Evolutionary conservation across 2,329 filamentous ascomycete genomes (phyloP), one percentile per base, ranked within the genome.

Genomic region (Clarireedia homoeocarpa): DNA sequence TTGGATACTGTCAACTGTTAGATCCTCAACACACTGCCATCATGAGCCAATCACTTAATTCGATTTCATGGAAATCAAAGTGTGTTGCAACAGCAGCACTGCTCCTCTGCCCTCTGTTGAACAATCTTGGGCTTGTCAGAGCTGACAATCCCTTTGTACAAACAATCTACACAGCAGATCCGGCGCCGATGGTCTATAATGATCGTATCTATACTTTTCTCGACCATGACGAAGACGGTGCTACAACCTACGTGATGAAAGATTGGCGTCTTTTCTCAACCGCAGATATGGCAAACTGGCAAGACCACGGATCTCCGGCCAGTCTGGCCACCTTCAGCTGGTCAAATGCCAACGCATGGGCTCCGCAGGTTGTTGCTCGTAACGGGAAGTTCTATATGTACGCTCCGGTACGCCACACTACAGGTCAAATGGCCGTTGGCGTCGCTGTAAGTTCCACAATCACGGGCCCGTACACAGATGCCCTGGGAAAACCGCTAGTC

Each of bases 321-420:
- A 48, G 46, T 20, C 46, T 48, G 46, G 26, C 46, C 15, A 48
- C 46, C 17, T 48, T 48, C 26, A 30, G 20, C 26, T 48, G 46
- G 46, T 23, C 20, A 10, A 30, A 48, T 15, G 46, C 46, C 17
- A 48, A 48, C 17, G 46, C 46, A n/a, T 48, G 46, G 46, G 46
- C 46, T n/a, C 20, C 20, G n/a, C 46, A 48, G 26, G 46, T 48
- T 9, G 15, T 48, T 48, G 17, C 17, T 10, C 46, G 46, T 12
- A 48, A 48, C 27, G 26, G 26, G 17, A 30, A 48, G 46, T 48
- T 48, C 46, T 48, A 48, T n/a, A n/a, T n/a, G n/a, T 48, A 48
- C 26, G 17, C 26, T n/a, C 46, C 46, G 15, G n/a, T 48, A 9
- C 46, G 46, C 17, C 26, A n/a, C 26, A 48, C n/a, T n/a, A 27